Percentiles rank a stretch among this genome's conserved stretches.
phyloP scores from a whole-genome alignment of 345 rosid species.

The Geranium brycei region DNA sequence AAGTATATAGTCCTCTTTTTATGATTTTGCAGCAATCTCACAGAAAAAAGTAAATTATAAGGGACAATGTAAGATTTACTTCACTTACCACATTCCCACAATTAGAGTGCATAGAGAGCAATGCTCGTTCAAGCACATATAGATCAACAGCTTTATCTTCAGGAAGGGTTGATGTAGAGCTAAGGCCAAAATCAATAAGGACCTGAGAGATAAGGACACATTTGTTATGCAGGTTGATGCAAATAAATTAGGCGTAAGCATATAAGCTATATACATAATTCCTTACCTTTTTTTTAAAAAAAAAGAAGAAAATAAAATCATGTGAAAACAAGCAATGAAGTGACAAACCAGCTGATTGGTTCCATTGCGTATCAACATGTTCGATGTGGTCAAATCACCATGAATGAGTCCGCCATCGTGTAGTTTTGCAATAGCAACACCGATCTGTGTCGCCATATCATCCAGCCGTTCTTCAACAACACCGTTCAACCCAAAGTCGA shows the following conservation, averaged over 20 bases:
- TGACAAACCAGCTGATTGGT: constrained; percentile 55
- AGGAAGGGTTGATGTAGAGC: constrained; percentile 83
- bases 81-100: constrained; percentile 90
- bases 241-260: not conserved
- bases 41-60: not conserved
- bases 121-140: constrained; percentile 90
- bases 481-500: constrained; percentile 58
- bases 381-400: constrained; percentile 92
- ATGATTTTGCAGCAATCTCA: not conserved
- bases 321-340: not conserved
- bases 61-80: not conserved
- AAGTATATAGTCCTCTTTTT: not conserved
- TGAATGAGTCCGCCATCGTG: constrained; percentile 97
- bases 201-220: constrained; percentile 30
- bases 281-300: not conserved
- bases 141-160: constrained; percentile 95
- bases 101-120: constrained; percentile 85
- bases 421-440: constrained; percentile 68
- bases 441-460: constrained; percentile 75
- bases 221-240: constrained; percentile 10
- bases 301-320: not conserved
- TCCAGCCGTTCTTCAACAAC: constrained; percentile 51
- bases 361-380: constrained; percentile 58
- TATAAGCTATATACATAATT: too few species aligned
- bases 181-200: constrained; percentile 86